Evolutionary conservation across 148 eudicot genomes (phyloP), one percentile per base, ranked within the genome.

Genomic region (Linanthus parryae): DNA sequence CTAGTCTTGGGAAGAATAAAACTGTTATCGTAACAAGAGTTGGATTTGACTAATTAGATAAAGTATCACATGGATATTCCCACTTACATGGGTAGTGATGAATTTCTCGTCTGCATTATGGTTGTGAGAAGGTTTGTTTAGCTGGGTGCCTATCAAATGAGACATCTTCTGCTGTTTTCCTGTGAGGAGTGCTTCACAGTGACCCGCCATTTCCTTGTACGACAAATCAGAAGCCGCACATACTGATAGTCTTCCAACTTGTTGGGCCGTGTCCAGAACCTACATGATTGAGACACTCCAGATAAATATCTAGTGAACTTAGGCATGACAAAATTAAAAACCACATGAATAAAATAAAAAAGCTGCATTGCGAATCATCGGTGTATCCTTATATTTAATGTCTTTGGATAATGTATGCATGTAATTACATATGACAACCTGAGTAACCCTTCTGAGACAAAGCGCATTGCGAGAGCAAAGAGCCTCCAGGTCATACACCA

Each of bases 81-180:
- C 58, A 40, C 42, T 65, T 48, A 36, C 67, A 29, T 37, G 62
- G 52, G 34, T 18, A n/a, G 44, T 41, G 64, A 59, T 62, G 27
- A 16, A 52, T 35, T 37, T 40, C 49, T 66, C 66, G 17, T 73
- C 50, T 11, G 66, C 71, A 37, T 17, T 37, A 35, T 63, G 54
- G 38, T 35, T 34, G 23, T 65, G 63, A 30, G 68, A 39, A 29
- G 56, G 18, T 42, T 51, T 39, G 53, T 56, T 62, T 11, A 40
- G 63, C 24, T 73, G 85, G 24, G 71, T 47, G 33, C 63, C 64
- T 67, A 79, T 81, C 77, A 92, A 69, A 73, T 72, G 50, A 24
- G 81, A 81, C 96, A 92, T 83, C 69, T 79, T 87, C 71, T 84
- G 77, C 66, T 87, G 87, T 68, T 92, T 92, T 47, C 94, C 96